phyloP scores from a whole-genome alignment of 768 basidiomycete species.

The Rhizopogon roseolus region DNA sequence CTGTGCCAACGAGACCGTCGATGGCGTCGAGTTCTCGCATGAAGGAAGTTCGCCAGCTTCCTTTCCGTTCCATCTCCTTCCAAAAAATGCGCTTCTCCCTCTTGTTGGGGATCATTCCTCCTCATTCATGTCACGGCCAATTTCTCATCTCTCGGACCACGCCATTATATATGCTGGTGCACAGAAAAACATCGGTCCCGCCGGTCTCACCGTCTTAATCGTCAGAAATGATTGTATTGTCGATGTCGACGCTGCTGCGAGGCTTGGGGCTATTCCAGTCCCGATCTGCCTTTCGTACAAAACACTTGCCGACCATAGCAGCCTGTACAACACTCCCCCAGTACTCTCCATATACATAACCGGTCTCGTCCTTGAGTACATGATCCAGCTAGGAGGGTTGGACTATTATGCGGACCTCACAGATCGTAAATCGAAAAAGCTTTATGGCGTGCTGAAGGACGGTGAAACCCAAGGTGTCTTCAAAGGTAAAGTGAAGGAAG shows the following conservation, averaged over 20 bases:
- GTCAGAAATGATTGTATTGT: constrained; percentile 93
- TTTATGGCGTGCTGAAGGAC: constrained; percentile 70
- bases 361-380: constrained; percentile 76
- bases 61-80: constrained; percentile 81
- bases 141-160: constrained; percentile 82
- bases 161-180: constrained; percentile 95
- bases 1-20: constrained; percentile 99
- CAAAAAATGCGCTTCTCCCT: constrained; percentile 55
- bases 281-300: constrained; percentile 84
- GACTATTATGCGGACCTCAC: constrained; percentile 62
- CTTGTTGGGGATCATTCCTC: constrained; percentile 95
- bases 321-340: constrained; percentile 90
- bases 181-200: constrained; percentile 96
- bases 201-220: constrained; percentile 90
- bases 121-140: constrained; percentile 94
- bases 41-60: constrained; percentile 49
- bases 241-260: constrained; percentile 75
- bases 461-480: constrained; percentile 72
- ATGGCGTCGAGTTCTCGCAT: constrained; percentile 83
- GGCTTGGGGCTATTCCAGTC: constrained; percentile 67
- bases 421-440: constrained; percentile 64
- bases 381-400: constrained; percentile 61
- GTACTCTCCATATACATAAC: constrained; percentile 89
- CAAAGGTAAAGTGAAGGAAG: constrained; percentile 64
- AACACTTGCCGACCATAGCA: constrained; percentile 67